phyloP scores from a whole-genome alignment of 345 rosid genomes.

The Citrus trifoliata region DNA sequence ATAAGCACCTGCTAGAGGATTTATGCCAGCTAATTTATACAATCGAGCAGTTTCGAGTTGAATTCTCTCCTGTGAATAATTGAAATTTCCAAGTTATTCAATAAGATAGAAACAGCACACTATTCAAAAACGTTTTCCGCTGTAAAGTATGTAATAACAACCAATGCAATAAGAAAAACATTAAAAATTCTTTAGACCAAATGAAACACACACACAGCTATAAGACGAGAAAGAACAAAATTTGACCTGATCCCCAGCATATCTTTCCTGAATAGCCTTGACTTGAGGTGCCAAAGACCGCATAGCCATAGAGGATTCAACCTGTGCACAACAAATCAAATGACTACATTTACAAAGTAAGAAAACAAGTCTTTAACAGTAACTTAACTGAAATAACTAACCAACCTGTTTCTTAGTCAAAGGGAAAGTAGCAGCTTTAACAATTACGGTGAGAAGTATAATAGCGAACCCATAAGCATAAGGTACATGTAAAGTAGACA shows the following conservation, averaged over 20 bases:
- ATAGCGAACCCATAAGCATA: conserved; percentile 93
- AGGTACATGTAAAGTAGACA: conserved; percentile 71
- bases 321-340: conserved; percentile 40
- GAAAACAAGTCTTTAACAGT: background rate
- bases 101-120: background rate
- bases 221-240: background rate
- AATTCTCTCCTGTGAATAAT: conserved; percentile 70
- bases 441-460: conserved; percentile 80
- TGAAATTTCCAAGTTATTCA: conserved; percentile 7
- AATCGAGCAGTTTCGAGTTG: conserved; percentile 94
- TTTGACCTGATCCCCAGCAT: conserved; percentile 81
- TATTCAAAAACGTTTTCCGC: background rate
- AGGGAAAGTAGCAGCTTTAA: conserved; percentile 93
- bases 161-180: background rate
- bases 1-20: conserved; percentile 80
- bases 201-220: background rate
- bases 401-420: conserved; percentile 92
- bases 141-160: background rate
- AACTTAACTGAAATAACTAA: background rate
- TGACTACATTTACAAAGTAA: background rate
- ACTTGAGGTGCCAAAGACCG: conserved; percentile 88
- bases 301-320: conserved; percentile 96
- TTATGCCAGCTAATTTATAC: conserved; percentile 89
- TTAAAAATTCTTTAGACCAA: background rate
- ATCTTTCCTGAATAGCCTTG: conserved; percentile 80